Evolutionary conservation across 495 filamentous ascomycete genomes (phyloP).

Genomic region (Aspergillus panamensis): DNA sequence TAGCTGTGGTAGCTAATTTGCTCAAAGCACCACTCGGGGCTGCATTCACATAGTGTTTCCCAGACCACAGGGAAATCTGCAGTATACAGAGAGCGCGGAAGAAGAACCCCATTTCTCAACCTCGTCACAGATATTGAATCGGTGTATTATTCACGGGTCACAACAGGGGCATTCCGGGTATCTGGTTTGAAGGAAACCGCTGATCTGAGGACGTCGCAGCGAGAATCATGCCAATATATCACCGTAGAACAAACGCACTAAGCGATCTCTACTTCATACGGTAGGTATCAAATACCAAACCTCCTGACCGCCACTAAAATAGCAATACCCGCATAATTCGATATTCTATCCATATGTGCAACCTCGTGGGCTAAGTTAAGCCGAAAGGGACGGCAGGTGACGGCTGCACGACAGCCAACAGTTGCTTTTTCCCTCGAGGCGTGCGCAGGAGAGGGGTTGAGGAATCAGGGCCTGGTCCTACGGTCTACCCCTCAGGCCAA

Average conservation of each 20-base stretch:
- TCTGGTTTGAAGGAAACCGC: no score
- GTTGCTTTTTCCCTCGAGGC: neutral
- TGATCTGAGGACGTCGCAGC: neutral
- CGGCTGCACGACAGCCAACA: neutral
- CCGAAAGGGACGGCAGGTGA: neutral
- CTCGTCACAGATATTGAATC: neutral
- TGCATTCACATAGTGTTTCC: neutral
- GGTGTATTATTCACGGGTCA: neutral
- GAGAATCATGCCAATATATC: neutral
- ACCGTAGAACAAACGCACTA: neutral
- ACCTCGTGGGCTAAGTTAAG: neutral
- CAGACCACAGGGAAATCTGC: neutral
- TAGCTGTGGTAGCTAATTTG: constrained; percentile 8
- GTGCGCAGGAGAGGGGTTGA: neutral
- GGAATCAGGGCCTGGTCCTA: neutral
- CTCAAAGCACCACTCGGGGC: neutral
- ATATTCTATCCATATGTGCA: neutral
- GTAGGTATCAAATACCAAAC: neutral
- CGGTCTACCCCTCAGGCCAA: neutral
- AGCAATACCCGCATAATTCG: neutral
- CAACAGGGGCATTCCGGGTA: no score
- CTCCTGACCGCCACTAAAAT: neutral
- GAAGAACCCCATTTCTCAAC: neutral
- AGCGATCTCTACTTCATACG: neutral
- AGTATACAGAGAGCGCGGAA: neutral